Evolutionary conservation across 2,329 filamentous ascomycete genomes (phyloP).

Genomic region (Paraphaeosphaeria sporulosa): DNA sequence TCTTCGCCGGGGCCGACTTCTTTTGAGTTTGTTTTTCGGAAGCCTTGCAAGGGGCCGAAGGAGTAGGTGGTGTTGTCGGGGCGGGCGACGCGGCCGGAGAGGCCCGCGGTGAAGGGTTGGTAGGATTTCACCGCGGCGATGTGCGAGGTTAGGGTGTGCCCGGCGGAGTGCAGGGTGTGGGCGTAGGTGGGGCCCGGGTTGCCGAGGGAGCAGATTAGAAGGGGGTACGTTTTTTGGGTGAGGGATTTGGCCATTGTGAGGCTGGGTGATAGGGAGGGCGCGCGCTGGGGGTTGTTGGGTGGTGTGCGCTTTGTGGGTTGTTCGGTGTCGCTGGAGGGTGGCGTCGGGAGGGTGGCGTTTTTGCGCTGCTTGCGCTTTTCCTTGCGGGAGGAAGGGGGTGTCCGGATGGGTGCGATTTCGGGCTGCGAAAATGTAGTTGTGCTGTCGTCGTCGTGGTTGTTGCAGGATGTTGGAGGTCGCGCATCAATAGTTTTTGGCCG

Average conservation of each 20-base stretch:
- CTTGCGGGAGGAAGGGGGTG: constrained; percentile 28
- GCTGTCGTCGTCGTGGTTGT: constrained; percentile 13
- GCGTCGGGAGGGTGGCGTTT: constrained; percentile 22
- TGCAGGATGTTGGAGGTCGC: constrained; percentile 7
- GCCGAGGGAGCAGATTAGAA: constrained; percentile 86
- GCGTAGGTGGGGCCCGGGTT: constrained; percentile 75
- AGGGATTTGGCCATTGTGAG: neutral
- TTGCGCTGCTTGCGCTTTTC: constrained; percentile 34
- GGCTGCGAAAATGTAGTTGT: neutral
- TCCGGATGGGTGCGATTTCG: constrained; percentile 6
- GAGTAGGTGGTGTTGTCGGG: constrained; percentile 40
- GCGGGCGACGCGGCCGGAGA: constrained; percentile 39
- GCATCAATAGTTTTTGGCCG: constrained; percentile 6
- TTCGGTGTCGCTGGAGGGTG: constrained; percentile 31
- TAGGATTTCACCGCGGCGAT: constrained; percentile 35
- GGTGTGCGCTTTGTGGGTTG: constrained; percentile 6
- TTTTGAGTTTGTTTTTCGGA: constrained; percentile 15
- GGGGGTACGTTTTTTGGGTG: constrained; percentile 48
- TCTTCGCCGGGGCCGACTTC: constrained; percentile 36
- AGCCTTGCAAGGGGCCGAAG: constrained; percentile 57
- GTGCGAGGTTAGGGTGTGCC: constrained; percentile 75
- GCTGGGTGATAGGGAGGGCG: neutral
- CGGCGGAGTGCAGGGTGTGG: constrained; percentile 84
- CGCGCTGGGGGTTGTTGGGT: constrained; percentile 26
- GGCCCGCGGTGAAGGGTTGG: constrained; percentile 37